Evolutionary conservation across 164 flowering plant species (phyloP), one percentile per base, ranked within the genome.

Genomic region (Chimonanthus praecox): DNA sequence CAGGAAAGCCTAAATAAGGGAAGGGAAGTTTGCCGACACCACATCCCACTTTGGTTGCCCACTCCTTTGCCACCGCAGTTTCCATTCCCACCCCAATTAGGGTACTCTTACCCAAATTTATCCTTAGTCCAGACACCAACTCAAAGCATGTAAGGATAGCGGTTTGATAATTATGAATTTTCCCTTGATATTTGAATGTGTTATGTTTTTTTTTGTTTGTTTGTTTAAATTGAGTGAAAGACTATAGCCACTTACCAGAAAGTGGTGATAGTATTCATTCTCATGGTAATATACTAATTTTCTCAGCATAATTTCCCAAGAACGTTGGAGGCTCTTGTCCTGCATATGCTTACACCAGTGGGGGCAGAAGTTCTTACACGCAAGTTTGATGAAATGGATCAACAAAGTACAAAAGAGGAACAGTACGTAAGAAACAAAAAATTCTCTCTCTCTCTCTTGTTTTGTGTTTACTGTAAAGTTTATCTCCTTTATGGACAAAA

Each of bases 381-480:
- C 47, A 96, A 92, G 75, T 92, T 94, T 85, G 98, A 96, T 76
- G 93, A 92, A 82, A 85, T 94, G 86, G 99, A 94, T 84, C 79
- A 80, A 72, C 73, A 70, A 71, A 79, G 66, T 63, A 50, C 81
- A 48, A 88, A 82, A 85, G 95, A 88, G 70, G 88, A 88, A 20
- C 74, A 91, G 97, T 91, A 83, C 16, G 58, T 73, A 63, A 33
- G 43, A n/a, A 71, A 20, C 4, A 3, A 5, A 43, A 7, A 44
- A 6, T 15, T 46, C 20, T 21, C 21, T 20, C 20, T 21, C 15
- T 3, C 7, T 11, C 20, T 15, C 33, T n/a, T 15, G 21, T 16
- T 44, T 58, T 6, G 46, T n/a, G 9, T 5, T 7, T 9, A 0
- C 1, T 49, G 7, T 50, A 18, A 50, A 10, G 62, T 7, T 33